These are phyloP conservation scores for Kernera saxatilis DNA, from an alignment of 345 rosid species.

Conservation along the genomic window DNA sequence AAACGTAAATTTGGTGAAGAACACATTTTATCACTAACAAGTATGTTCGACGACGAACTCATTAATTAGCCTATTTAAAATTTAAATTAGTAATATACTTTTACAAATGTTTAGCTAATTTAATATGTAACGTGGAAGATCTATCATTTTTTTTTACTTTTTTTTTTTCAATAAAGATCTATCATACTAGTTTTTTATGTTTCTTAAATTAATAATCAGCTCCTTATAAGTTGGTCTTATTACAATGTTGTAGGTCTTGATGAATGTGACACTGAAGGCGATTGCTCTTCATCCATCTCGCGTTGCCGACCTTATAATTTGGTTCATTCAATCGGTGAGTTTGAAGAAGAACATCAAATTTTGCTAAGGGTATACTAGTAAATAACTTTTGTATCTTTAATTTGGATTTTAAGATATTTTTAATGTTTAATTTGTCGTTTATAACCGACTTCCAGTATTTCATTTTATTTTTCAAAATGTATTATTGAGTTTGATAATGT, in stretches of 20 bases:
- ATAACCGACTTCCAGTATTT: constrained; percentile 4
- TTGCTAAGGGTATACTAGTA: constrained; percentile 1
- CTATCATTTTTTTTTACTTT: too few relatives aligned
- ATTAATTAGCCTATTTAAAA: neutral
- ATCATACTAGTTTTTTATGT: neutral
- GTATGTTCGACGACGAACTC: neutral
- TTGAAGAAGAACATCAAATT: neutral
- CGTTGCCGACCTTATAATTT: constrained; percentile 20
- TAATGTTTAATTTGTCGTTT: neutral
- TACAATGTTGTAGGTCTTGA: constrained; percentile 1
- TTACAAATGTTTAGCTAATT: neutral
- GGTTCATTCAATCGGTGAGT: constrained; percentile 1
- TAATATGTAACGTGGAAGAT: neutral
- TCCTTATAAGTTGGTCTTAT: neutral
- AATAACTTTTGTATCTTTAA: neutral
- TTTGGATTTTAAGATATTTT: constrained; percentile 8
- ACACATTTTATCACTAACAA: neutral
- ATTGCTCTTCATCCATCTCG: constrained; percentile 9
- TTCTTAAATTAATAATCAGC: neutral
- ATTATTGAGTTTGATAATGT: neutral
- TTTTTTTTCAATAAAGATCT: too few relatives aligned
- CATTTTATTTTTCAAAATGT: neutral
- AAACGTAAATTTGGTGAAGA: neutral
- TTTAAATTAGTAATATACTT: neutral
- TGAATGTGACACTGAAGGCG: constrained; percentile 10